These are phyloP conservation scores for Manihot esculenta DNA, from an alignment of 441 rosid species.

Conservation along the genomic window DNA sequence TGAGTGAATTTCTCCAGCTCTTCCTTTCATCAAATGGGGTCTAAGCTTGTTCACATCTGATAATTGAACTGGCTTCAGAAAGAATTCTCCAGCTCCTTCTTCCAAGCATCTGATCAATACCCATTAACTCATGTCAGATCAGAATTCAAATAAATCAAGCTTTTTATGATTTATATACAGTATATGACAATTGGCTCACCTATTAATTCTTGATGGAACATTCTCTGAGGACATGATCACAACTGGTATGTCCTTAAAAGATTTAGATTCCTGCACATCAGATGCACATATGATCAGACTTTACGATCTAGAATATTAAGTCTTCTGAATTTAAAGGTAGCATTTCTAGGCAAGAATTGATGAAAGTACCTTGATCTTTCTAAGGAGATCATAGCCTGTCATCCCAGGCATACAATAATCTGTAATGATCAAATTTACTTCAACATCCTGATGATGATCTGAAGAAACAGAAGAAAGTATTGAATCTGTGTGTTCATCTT, in stretches of 20 bases:
- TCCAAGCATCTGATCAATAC: conserved; percentile 51
- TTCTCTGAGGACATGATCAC: conserved; percentile 82
- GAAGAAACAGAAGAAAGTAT: conserved; percentile 30
- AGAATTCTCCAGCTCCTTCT: conserved; percentile 81
- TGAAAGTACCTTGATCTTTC: conserved; percentile 60
- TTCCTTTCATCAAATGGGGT: conserved; percentile 55
- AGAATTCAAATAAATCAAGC: not conserved
- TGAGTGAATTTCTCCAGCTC: conserved; percentile 30
- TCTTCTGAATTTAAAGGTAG: not conserved
- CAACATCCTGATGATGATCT: conserved; percentile 31
- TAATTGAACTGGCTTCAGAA: conserved; percentile 63
- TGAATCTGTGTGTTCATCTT: conserved; percentile 23
- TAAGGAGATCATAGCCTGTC: conserved; percentile 88
- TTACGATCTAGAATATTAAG: not conserved
- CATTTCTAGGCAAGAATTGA: not conserved
- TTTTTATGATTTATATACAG: no score
- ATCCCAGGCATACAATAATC: conserved; percentile 96
- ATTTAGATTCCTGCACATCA: conserved; percentile 51
- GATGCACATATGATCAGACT: not conserved
- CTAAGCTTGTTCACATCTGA: conserved; percentile 66
- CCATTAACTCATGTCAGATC: conserved; percentile 9
- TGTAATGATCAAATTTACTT: conserved; percentile 71
- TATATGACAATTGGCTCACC: no score
- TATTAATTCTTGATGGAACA: conserved; percentile 62
- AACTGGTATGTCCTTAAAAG: conserved; percentile 63